These are phyloP conservation scores for Leccinum ochraceum DNA, from an alignment of 768 basidiomycete species.

Conservation along the genomic window DNA sequence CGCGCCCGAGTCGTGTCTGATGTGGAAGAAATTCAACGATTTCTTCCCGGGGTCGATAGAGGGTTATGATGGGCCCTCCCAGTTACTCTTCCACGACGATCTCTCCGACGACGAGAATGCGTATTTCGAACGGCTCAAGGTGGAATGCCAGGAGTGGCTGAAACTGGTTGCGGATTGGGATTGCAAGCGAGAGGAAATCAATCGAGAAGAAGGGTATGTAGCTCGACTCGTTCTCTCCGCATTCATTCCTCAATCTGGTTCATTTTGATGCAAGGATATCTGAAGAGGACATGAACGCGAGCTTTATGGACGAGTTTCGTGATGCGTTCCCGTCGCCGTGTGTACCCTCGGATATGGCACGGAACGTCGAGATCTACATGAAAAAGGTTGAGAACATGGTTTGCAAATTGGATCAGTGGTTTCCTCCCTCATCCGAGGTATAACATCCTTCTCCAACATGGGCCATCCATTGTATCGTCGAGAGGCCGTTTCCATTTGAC, in stretches of 20 bases:
- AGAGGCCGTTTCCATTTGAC: background rate
- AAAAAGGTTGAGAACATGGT: constrained; percentile 29
- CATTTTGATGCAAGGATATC: constrained; percentile 3
- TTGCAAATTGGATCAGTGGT: constrained; percentile 26
- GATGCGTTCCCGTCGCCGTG: constrained; percentile 22
- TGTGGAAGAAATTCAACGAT: too few species aligned
- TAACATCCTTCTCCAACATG: background rate
- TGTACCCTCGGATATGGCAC: constrained; percentile 9
- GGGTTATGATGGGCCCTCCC: too few species aligned
- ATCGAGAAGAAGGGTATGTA: constrained; percentile 12
- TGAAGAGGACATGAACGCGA: constrained; percentile 11
- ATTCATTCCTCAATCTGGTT: constrained; percentile 1
- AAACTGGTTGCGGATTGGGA: constrained; percentile 23
- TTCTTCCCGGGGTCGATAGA: too few species aligned
- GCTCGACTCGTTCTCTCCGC: background rate
- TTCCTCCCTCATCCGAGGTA: constrained; percentile 7
- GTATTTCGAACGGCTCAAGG: constrained; percentile 8
- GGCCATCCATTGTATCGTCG: background rate
- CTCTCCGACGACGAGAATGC: too few species aligned
- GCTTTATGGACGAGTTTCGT: constrained; percentile 27
- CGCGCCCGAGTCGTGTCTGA: too few species aligned
- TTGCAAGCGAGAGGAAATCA: constrained; percentile 13
- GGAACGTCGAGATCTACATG: constrained; percentile 28
- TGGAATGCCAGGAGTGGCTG: constrained; percentile 24
- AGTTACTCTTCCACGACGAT: too few species aligned